Conservation (phyloP, 345 rosid genomes). For the Gossypioides kirkii region DNA sequence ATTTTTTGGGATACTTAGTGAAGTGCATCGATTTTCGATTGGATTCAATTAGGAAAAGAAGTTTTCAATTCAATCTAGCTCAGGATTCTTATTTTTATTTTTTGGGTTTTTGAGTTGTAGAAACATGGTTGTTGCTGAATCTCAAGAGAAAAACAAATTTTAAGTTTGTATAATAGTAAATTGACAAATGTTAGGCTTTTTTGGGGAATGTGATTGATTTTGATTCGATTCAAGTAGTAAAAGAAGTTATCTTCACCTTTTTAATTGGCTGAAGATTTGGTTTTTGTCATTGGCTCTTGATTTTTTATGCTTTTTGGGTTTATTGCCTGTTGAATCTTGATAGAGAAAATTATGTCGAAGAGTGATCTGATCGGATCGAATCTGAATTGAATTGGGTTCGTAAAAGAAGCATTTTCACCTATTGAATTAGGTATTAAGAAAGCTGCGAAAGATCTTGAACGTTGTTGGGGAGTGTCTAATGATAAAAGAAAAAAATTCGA, state of each 20-base stretch:
- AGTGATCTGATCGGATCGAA: conserved; percentile 55
- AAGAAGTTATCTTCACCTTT: conserved; percentile 55
- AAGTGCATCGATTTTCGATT: conserved; percentile 54
- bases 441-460: conserved; percentile 54
- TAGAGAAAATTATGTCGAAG: conserved; percentile 40
- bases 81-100: neutral
- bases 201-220: conserved; percentile 46
- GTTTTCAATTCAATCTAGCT: conserved; percentile 36
- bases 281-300: neutral
- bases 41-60: conserved; percentile 63
- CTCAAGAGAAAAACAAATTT: neutral
- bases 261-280: conserved; percentile 25
- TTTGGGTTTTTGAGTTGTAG: neutral
- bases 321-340: neutral
- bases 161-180: neutral
- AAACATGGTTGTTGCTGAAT: neutral
- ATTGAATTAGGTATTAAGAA: conserved; percentile 50
- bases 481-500: conserved; percentile 24
- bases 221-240: conserved; percentile 68
- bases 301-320: neutral
- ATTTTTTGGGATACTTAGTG: neutral
- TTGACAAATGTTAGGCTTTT: neutral
- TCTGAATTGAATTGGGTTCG: conserved; percentile 49
- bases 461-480: conserved; percentile 39
- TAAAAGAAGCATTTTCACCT: conserved; percentile 47